Base-by-base conservation (phyloP, 73 alveolate species). In the Paramecium sonneborni region DNA sequence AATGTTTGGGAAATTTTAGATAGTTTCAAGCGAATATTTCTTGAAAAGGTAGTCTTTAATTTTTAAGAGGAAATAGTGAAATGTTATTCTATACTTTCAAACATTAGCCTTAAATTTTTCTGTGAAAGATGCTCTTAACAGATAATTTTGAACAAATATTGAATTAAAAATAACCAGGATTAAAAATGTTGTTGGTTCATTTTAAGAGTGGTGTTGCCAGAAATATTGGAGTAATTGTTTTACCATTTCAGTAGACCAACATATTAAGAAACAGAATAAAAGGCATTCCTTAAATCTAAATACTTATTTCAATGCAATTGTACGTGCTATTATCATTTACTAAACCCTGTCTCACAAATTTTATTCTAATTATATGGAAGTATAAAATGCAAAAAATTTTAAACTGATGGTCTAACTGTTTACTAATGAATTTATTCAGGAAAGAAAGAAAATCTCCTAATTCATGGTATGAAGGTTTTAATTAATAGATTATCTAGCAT, bases 341-440 rank as follows among this genome's bases (percentile, higher is more conserved):
- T 30, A 37, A 72, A 41, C 57, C 0, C 8, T 72, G 28, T 12
- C 46, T n/a, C 35, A 79, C 9, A 79, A 44, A 48, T 41, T 79
- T 14, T 20, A 37, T 11, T 76, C 90, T 41, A 76, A 79, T 18
- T 79, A 79, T 43, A 46, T 38, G 37, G 90, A 79, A 12, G 55
- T 32, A 2, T 0, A 79, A 43, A 23, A 46, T 38, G 58, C 56
- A 28, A 26, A 79, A 30, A 21, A 79, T 46, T 43, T 79, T 39
- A 79, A 43, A 39, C 20, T 20, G 74, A 79, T 9, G 72, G 41
- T 46, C 90, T 76, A 21, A 24, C 44, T 20, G 44, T 3, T 38
- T 79, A 43, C 26, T 79, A 74, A 24, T 79, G 67, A 21, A 79
- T 79, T 12, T 79, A 43, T 46, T 32, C 39, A 79, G 90, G 74